Conservation (phyloP, 371 early-diverging fungal species). For the Lichtheimia ornata region DNA sequence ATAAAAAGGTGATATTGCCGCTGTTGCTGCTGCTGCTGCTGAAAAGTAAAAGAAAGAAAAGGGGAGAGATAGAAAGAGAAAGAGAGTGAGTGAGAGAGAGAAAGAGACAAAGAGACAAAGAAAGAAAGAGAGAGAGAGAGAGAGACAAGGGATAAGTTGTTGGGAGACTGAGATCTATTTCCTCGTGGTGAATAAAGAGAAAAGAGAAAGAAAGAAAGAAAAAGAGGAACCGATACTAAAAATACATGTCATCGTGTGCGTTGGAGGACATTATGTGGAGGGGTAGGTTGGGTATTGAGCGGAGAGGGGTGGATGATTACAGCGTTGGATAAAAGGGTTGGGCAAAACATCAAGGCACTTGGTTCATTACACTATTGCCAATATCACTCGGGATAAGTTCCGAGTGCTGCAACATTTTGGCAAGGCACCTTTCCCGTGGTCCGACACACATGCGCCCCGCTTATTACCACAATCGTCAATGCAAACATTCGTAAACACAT, state of each 20-base stretch:
- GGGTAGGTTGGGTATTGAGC: background rate
- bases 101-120: constrained; percentile 6
- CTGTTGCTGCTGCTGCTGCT: constrained; percentile 1
- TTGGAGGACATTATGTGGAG: background rate
- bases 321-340: background rate
- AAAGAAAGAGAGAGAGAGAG: constrained; percentile 6
- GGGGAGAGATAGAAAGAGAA: background rate
- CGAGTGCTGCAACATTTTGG: constrained; percentile 4
- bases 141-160: no score
- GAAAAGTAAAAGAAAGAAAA: constrained; percentile 2
- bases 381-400: constrained; percentile 1
- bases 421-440: background rate
- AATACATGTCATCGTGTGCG: background rate
- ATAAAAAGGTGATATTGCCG: background rate
- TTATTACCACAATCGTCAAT: background rate
- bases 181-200: constrained; percentile 10
- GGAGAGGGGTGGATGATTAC: background rate
- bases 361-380: constrained; percentile 1
- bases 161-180: constrained; percentile 15
- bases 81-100: background rate
- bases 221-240: constrained; percentile 1
- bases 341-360: constrained; percentile 4
- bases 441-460: no score
- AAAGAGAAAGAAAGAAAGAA: background rate
- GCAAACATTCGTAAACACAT: constrained; percentile 1